Evolutionary conservation across 805 yeast species (phyloP).

Genomic region (Myxozyma lipomycoides): DNA sequence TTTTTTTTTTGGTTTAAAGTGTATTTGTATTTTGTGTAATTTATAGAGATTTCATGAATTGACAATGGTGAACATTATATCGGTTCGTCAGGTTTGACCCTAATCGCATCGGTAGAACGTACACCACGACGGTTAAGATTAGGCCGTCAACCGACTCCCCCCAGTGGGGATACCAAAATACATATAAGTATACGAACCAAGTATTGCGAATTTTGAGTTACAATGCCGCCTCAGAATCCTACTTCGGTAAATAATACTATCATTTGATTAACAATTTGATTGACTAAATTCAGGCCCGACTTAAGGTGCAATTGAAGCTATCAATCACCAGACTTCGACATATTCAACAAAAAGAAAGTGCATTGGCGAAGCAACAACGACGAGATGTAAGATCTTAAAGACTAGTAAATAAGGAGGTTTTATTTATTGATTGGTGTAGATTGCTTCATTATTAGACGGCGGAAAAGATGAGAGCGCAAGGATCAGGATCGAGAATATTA

Average conservation of each 20-base stretch:
- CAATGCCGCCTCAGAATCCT: conserved; percentile 8
- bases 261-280: not conserved
- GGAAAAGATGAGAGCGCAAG: conserved; percentile 80
- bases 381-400: conserved; percentile 44
- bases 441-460: conserved; percentile 63
- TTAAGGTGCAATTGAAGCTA: conserved; percentile 49
- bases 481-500: conserved; percentile 77
- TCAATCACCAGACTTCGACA: conserved; percentile 66
- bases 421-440: conserved; percentile 30
- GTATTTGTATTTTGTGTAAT: too few species aligned
- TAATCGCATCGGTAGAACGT: too few species aligned
- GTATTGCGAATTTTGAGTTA: not conserved
- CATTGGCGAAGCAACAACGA: conserved; percentile 70
- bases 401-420: not conserved
- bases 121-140: too few species aligned
- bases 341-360: conserved; percentile 69
- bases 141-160: too few species aligned
- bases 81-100: too few species aligned
- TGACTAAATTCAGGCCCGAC: conserved; percentile 21
- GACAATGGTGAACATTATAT: too few species aligned
- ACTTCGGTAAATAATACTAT: not conserved
- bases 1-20: too few species aligned
- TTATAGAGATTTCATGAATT: too few species aligned
- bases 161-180: too few species aligned
- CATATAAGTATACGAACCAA: too few species aligned